phyloP scores from a whole-genome alignment of 148 eudicot genomes.

The Salicornia ramosissima region DNA sequence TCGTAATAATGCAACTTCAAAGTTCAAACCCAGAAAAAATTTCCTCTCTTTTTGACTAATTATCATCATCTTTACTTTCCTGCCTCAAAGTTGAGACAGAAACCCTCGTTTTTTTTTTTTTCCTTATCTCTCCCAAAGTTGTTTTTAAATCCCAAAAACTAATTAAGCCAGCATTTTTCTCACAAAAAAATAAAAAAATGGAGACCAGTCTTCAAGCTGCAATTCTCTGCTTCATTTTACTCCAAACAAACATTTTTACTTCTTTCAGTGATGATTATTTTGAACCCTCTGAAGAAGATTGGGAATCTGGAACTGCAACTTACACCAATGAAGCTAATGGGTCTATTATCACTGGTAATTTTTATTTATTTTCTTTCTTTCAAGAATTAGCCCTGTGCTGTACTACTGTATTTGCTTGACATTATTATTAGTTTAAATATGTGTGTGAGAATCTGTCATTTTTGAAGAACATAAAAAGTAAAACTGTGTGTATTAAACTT shows the following conservation, averaged over 20 bases:
- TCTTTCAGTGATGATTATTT: slow-evolving; percentile 30
- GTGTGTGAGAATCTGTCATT: neutral
- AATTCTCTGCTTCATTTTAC: slow-evolving; percentile 19
- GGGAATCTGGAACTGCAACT: slow-evolving; percentile 62
- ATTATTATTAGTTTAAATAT: neutral
- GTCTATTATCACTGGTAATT: slow-evolving; percentile 49
- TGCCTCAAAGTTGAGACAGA: neutral
- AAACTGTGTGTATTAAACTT: neutral
- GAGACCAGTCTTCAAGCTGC: slow-evolving; percentile 14
- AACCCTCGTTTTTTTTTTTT: neutral
- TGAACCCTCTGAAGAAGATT: slow-evolving; percentile 36
- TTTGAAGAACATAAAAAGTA: neutral
- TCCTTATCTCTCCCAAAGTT: neutral
- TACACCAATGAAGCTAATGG: slow-evolving; percentile 44
- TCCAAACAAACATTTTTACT: slow-evolving; percentile 17
- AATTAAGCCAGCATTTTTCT: no score
- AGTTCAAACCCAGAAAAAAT: slow-evolving; percentile 6
- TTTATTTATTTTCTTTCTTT: neutral
- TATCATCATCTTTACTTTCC: neutral
- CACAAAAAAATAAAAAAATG: slow-evolving; percentile 18
- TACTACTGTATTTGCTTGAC: neutral
- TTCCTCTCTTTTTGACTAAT: slow-evolving; percentile 21
- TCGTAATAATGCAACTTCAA: no score
- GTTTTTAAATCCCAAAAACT: slow-evolving; percentile 11
- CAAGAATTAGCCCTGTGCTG: neutral